phyloP scores from a whole-genome alignment of 768 basidiomycete species.

The Suillus luteus region DNA sequence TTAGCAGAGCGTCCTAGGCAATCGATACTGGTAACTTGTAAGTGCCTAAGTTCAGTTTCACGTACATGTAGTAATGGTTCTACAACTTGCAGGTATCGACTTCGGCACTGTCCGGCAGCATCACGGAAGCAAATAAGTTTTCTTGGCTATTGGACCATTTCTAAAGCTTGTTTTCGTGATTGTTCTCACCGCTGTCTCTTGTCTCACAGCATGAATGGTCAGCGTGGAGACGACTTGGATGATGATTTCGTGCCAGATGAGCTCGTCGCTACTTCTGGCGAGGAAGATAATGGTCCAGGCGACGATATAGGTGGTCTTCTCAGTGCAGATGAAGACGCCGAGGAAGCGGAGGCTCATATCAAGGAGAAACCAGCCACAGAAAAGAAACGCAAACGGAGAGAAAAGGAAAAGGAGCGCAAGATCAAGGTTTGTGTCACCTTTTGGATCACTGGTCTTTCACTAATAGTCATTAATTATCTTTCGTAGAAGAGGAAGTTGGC shows the following conservation, averaged over 20 bases:
- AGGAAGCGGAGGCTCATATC: constrained; percentile 32
- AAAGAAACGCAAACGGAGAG: constrained; percentile 74
- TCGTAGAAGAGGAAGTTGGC: constrained; percentile 66
- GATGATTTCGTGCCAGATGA: constrained; percentile 81
- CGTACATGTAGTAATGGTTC: not conserved
- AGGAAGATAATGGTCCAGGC: constrained; percentile 43
- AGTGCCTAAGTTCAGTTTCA: not conserved
- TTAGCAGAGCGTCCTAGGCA: not conserved
- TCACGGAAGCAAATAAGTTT: not conserved
- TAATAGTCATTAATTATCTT: constrained; percentile 13
- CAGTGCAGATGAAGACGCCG: constrained; percentile 47
- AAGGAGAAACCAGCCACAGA: constrained; percentile 31
- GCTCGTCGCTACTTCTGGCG: constrained; percentile 61
- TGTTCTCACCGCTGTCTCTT: constrained; percentile 16
- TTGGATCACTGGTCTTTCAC: constrained; percentile 12
- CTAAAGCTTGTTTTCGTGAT: constrained; percentile 6
- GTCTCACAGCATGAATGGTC: constrained; percentile 28
- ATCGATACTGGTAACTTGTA: not conserved
- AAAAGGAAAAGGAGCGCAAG: constrained; percentile 73
- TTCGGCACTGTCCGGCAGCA: constrained; percentile 1
- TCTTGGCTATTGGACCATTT: not conserved
- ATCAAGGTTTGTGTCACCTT: constrained; percentile 52
- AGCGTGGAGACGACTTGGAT: constrained; percentile 77
- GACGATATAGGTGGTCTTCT: constrained; percentile 44
- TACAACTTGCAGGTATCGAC: not conserved